Base-by-base conservation (phyloP, 441 rosid genomes). In the Pelargonium fulgidum region DNA sequence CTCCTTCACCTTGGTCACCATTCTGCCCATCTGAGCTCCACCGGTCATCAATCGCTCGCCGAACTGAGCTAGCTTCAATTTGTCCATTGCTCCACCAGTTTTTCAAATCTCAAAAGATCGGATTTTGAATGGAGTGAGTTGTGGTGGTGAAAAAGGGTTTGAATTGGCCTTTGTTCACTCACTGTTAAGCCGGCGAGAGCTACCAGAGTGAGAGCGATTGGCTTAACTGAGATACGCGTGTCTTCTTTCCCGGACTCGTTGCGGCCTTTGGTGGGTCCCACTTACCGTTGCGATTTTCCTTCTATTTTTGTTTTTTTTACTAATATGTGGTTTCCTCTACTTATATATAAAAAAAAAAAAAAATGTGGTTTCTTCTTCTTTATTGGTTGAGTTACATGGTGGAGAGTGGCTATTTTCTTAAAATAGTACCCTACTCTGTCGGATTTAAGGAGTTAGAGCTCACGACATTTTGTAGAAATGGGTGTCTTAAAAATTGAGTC, bases 1-100 rank as follows among this genome's bases (percentile, higher is more conserved):
- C n/a, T n/a, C n/a, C n/a, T n/a, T n/a, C n/a, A n/a, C n/a, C n/a
- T n/a, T n/a, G n/a, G n/a, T n/a, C n/a, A 90, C 86, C 68, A 89
- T 79, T 62, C 95, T 68, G 22, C 90, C 81, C 95, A 91, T 85
- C 48, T 87, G 89, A 74, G 93, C 90, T 66, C 95, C 90, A 56
- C 96, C 88, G 0, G 83, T 84, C 84, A 84, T 87, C 72, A 91
- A 70, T 62, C 83, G 77, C 76, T 91, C 97, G n/a, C 93, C 89
- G 82, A 83, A 85, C 79, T 91, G 85, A 17, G 88, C 73, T 20
- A 91, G 71, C 70, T 89, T 91, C 72, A 82, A 47, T 72, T 84
- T 90, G 72, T 90, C 96, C 93, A 90, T 90, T 61, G 22, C 39
- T 69, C 10, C 36, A 62, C 41, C 36, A 5, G 36, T 33, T 64